Base-by-base conservation (phyloP, 257 asterid genomes). In the Fraxinus excelsior region DNA sequence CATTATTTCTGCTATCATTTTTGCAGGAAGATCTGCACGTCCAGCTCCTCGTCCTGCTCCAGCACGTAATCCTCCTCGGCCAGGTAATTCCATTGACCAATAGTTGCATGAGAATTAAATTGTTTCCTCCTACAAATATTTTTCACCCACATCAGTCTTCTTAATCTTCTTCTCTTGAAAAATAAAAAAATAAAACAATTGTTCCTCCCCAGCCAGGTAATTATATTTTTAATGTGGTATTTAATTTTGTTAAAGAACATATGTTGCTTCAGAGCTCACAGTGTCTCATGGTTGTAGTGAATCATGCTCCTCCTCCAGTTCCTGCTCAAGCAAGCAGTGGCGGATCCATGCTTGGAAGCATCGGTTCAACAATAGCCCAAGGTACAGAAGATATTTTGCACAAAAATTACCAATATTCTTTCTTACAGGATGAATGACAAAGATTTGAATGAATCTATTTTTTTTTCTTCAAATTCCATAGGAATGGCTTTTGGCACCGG, bases 401-500 rank as follows among this genome's bases (percentile, higher is more conserved):
- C 26, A 1, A 6, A 53, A 18, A 53, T 19, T 53, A 53, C 14
- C 3, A 10, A 1, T 60, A 23, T 23, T 1, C 31, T 12, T 7
- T 8, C 67, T n/a, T 60, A 60, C 5, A 7, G 29, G 67, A 23
- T 60, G 13, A 11, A 60, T 25, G 14, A 14, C 13, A 21, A 25
- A 60, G 4, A 3, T 53, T 60, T 56, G 31, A 60, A 60, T 60
- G 67, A 7, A 13, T 44, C 37, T 38, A 19, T n/a, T n/a, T 21
- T 29, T 32, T 9, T 23, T 5, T 11, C 19, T 51, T n/a, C 38
- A 35, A 72, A 37, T 28, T 35, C 32, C 35, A 29, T 28, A 92
- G 96, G 98, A 70, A 37, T 94, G 88, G 89, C 89, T 46, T 92
- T 87, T 67, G 97, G 98, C 51, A 79, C 84, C 80, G 97, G 97